These are phyloP conservation scores for Crithidia brevicula DNA, from an alignment of 208 protist species.

Conservation along the genomic window DNA sequence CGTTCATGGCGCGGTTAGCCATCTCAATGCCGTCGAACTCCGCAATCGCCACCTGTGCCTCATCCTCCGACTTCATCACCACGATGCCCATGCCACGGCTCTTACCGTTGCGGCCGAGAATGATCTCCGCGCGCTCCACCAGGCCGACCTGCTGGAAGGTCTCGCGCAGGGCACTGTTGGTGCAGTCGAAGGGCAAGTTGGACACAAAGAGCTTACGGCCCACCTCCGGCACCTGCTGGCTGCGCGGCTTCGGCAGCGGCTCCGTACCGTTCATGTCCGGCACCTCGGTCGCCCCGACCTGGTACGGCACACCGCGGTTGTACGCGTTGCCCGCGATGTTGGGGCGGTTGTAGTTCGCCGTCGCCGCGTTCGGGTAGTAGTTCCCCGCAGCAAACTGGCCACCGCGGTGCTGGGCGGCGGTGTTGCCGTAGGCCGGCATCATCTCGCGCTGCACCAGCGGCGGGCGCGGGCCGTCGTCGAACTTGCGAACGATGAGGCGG, in stretches of 20 bases:
- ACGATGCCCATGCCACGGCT: constrained; percentile 80
- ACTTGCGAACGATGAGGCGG: constrained; percentile 82
- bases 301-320: constrained; percentile 20
- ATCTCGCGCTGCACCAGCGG: constrained; percentile 77
- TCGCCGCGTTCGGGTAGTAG: constrained; percentile 23
- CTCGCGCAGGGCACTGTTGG: constrained; percentile 62
- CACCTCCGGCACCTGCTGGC: constrained; percentile 67
- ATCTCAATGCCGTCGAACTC: constrained; percentile 91
- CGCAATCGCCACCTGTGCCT: constrained; percentile 70
- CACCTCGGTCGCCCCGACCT: constrained; percentile 24
- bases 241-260: constrained; percentile 78
- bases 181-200: constrained; percentile 88
- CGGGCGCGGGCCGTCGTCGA: constrained; percentile 82
- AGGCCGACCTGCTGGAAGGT: constrained; percentile 84
- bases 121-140: constrained; percentile 81
- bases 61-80: constrained; percentile 72
- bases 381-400: constrained; percentile 19
- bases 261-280: constrained; percentile 37
- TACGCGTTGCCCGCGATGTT: constrained; percentile 18
- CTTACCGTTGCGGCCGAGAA: constrained; percentile 71
- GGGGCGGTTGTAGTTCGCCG: constrained; percentile 25
- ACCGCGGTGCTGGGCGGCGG: constrained; percentile 27
- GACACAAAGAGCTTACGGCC: constrained; percentile 81
- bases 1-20: constrained; percentile 82
- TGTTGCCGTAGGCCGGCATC: constrained; percentile 62